Conservation (phyloP, 2,329 filamentous ascomycete genomes). For the Sarocladium oryzae region DNA sequence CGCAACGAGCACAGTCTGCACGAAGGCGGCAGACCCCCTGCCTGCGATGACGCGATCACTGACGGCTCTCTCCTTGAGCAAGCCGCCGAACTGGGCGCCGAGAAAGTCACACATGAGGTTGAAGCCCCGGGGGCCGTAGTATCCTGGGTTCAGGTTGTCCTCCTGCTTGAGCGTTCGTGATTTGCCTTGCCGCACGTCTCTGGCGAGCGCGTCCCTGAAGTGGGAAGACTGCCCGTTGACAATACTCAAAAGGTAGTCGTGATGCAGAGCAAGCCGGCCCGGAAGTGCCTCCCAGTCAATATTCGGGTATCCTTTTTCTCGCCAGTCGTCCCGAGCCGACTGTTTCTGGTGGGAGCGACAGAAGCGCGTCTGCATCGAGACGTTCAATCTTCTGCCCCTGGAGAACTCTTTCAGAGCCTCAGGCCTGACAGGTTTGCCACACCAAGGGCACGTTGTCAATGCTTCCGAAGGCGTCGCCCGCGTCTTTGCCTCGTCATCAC, state of each 20-base stretch:
- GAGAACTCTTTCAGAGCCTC: conserved; percentile 48
- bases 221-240: conserved; percentile 54
- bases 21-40: conserved; percentile 60
- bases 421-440: conserved; percentile 51
- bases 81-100: conserved; percentile 50
- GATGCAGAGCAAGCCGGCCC: conserved; percentile 62
- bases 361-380: conserved; percentile 55
- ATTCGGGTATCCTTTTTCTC: conserved; percentile 54
- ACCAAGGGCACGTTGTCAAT: conserved; percentile 54
- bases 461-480: conserved; percentile 6
- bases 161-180: conserved; percentile 54
- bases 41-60: conserved; percentile 60
- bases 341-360: conserved; percentile 56
- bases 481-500: conserved; percentile 10
- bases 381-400: conserved; percentile 40
- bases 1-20: conserved; percentile 71
- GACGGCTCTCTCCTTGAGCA: conserved; percentile 55
- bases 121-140: conserved; percentile 74
- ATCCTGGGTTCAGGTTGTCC: conserved; percentile 62
- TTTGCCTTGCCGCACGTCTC: conserved; percentile 49
- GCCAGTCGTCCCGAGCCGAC: conserved; percentile 43
- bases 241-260: conserved; percentile 49
- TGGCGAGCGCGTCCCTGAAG: conserved; percentile 52
- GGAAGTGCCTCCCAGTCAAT: conserved; percentile 9
- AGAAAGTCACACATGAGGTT: conserved; percentile 66